phyloP scores from a whole-genome alignment of 768 basidiomycete species.

The Neoboletus subvelutipes region DNA sequence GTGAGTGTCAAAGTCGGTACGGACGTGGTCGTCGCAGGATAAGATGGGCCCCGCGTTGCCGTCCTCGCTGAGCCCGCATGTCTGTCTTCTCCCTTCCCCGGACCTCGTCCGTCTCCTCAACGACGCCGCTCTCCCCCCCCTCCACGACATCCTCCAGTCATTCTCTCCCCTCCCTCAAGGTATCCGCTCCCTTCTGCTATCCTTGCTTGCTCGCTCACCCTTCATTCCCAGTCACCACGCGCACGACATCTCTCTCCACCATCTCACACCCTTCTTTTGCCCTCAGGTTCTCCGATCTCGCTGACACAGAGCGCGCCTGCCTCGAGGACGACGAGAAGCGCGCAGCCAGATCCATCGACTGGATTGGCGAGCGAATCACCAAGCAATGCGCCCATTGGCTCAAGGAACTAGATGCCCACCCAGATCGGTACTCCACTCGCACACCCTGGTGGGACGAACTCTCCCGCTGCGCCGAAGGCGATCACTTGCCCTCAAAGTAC shows the following conservation, averaged over 20 bases:
- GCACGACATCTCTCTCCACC: constrained; percentile 70
- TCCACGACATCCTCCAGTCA: constrained; percentile 76
- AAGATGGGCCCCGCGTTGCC: constrained; percentile 59
- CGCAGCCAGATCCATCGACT: constrained; percentile 79
- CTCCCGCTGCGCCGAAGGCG: constrained; percentile 71
- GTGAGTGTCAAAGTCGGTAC: background rate
- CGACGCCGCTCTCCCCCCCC: constrained; percentile 59
- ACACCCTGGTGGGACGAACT: constrained; percentile 92
- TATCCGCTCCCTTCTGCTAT: constrained; percentile 27
- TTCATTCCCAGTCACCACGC: constrained; percentile 62
- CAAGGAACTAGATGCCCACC: constrained; percentile 54
- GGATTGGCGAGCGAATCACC: constrained; percentile 74
- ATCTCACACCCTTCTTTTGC: constrained; percentile 72
- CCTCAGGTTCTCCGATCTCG: constrained; percentile 75
- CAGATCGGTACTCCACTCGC: constrained; percentile 40
- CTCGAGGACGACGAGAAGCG: constrained; percentile 78
- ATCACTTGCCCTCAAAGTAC: constrained; percentile 63
- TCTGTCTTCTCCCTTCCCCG: constrained; percentile 69
- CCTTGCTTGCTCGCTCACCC: constrained; percentile 3
- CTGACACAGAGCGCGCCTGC: constrained; percentile 70
- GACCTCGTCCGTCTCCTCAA: constrained; percentile 66
- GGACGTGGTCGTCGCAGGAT: background rate
- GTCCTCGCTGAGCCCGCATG: constrained; percentile 76
- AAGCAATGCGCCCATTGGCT: constrained; percentile 69
- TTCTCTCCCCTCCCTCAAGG: constrained; percentile 84